A percentile compares a stretch with the other conserved stretches of the same genome.
Evolutionary conservation across 1,284 basidiomycete genomes (phyloP).

Genomic region (Apiotrichum sp.): DNA sequence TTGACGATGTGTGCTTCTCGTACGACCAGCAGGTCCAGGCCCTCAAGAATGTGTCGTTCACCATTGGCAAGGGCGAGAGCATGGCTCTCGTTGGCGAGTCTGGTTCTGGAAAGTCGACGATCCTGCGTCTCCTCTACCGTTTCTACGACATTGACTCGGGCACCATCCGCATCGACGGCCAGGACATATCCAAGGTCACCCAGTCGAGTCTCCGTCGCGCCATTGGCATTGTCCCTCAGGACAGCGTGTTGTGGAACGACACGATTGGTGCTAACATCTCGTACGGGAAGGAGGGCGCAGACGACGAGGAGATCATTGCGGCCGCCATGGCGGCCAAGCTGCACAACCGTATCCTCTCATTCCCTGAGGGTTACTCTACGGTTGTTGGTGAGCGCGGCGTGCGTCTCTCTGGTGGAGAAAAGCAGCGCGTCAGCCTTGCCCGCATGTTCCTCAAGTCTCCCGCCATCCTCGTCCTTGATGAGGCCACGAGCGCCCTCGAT

Average conservation of each 20-base stretch:
- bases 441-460: slow-evolving; percentile 89
- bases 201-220: slow-evolving; percentile 66
- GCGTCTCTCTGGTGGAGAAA: slow-evolving; percentile 98
- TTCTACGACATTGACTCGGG: slow-evolving; percentile 86
- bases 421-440: slow-evolving; percentile 80
- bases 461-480: slow-evolving; percentile 88
- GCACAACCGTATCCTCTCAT: slow-evolving; percentile 67
- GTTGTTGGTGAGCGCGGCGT: slow-evolving; percentile 93
- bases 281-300: slow-evolving; percentile 80
- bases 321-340: slow-evolving; percentile 82
- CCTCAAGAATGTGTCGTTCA: slow-evolving; percentile 79
- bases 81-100: slow-evolving; percentile 94
- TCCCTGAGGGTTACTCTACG: slow-evolving; percentile 77
- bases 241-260: slow-evolving; percentile 93
- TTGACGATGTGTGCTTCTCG: slow-evolving; percentile 85
- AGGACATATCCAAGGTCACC: slow-evolving; percentile 71
- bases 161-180: slow-evolving; percentile 66
- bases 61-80: slow-evolving; percentile 88
- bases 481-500: slow-evolving; percentile 95
- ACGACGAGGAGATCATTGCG: slow-evolving; percentile 79
- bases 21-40: slow-evolving; percentile 83
- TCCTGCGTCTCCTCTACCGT: slow-evolving; percentile 86
- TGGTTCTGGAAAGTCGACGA: slow-evolving; percentile 93
- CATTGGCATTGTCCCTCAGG: slow-evolving; percentile 95
- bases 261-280: slow-evolving; percentile 90